Conservation (phyloP, 345 rosid species). For the Euphorbia pulcherrima region DNA sequence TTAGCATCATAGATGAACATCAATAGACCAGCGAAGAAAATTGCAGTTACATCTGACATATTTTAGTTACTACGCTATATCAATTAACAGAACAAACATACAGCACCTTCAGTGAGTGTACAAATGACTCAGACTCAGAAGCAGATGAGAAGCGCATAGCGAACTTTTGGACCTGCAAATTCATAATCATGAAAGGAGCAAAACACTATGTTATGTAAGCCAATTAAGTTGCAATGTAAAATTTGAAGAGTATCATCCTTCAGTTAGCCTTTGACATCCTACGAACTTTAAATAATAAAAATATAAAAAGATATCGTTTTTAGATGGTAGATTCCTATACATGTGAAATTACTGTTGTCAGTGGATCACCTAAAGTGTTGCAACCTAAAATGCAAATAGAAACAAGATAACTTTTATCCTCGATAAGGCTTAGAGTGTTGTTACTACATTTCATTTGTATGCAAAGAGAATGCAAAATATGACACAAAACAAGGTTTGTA, state of each 20-base stretch:
- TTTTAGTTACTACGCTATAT: not conserved
- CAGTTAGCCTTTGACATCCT: too few relatives aligned
- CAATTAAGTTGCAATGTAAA: not conserved
- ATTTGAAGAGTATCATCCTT: too few relatives aligned
- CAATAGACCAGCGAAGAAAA: not conserved
- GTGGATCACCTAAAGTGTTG: not conserved
- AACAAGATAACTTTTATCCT: not conserved
- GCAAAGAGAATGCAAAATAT: not conserved
- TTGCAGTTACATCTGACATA: not conserved
- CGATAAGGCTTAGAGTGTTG: not conserved
- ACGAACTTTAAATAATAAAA: too few relatives aligned
- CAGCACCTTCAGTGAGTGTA: conserved; percentile 12
- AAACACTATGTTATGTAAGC: not conserved
- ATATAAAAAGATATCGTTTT: too few relatives aligned
- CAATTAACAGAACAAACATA: not conserved
- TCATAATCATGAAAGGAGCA: not conserved
- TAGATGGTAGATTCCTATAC: too few relatives aligned
- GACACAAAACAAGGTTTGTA: not conserved
- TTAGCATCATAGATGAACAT: too few relatives aligned
- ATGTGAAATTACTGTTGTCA: not conserved
- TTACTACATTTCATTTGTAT: not conserved
- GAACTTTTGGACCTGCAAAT: conserved; percentile 25
- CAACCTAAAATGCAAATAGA: not conserved
- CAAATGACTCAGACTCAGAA: conserved; percentile 18
- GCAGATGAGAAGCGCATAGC: conserved; percentile 15